phyloP scores from a whole-genome alignment of 2,329 filamentous ascomycete genomes.

The Trichophyton verrucosum region DNA sequence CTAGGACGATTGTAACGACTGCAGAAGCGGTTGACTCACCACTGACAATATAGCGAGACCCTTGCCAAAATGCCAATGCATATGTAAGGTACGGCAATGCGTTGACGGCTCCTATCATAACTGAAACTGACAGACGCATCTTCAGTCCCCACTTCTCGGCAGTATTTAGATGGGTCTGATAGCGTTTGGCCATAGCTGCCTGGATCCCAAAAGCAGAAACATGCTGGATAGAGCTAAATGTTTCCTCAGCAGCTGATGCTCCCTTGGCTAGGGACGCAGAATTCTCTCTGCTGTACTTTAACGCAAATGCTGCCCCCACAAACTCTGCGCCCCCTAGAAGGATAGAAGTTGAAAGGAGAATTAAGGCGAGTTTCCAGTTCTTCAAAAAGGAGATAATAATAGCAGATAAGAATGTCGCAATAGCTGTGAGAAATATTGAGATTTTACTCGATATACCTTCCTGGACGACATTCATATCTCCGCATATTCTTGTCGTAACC shows the following conservation, averaged over 20 bases:
- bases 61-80: conserved; percentile 53
- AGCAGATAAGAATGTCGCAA: conserved; percentile 38
- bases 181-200: conserved; percentile 44
- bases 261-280: conserved; percentile 42
- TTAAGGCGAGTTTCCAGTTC: conserved; percentile 34
- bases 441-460: conserved; percentile 39
- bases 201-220: conserved; percentile 50
- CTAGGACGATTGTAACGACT: conserved; percentile 43
- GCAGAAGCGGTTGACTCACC: conserved; percentile 41
- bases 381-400: conserved; percentile 40
- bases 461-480: conserved; percentile 37
- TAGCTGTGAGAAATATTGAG: conserved; percentile 34
- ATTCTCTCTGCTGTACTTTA: conserved; percentile 35
- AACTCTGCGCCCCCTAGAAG: conserved; percentile 36
- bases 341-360: conserved; percentile 35
- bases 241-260: conserved; percentile 48
- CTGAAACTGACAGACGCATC: conserved; percentile 43
- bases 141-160: conserved; percentile 42
- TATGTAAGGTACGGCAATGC: conserved; percentile 54
- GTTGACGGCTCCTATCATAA: conserved; percentile 47
- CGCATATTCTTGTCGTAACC: conserved; percentile 36
- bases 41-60: conserved; percentile 43
- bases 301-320: conserved; percentile 33
- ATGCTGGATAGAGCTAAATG: conserved; percentile 44
- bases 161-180: conserved; percentile 36